Evolutionary conservation across 768 basidiomycete species (phyloP).

Genomic region (Lentinus brumalis): DNA sequence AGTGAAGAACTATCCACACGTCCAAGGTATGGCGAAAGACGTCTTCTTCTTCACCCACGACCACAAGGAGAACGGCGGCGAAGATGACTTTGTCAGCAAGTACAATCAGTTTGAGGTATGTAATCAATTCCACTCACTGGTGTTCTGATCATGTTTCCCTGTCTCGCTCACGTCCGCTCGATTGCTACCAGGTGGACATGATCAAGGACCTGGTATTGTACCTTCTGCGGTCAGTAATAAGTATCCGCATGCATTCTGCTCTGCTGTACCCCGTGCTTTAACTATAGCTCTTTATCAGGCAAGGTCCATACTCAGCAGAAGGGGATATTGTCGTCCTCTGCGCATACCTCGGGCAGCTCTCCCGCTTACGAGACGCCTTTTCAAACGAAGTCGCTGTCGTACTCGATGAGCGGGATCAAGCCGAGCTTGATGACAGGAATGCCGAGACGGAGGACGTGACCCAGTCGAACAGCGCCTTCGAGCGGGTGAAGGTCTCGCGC

Average conservation of each 20-base stretch:
- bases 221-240: constrained; percentile 41
- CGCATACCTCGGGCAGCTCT: constrained; percentile 54
- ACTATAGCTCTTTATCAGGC: constrained; percentile 15
- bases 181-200: constrained; percentile 36
- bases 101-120: constrained; percentile 67
- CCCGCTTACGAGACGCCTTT: constrained; percentile 44
- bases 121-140: constrained; percentile 3
- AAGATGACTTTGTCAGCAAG: constrained; percentile 63
- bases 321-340: constrained; percentile 58
- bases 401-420: constrained; percentile 70
- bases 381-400: constrained; percentile 53
- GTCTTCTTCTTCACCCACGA: constrained; percentile 69
- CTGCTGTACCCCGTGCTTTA: neutral
- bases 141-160: neutral
- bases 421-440: constrained; percentile 54
- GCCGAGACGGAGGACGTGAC: constrained; percentile 32
- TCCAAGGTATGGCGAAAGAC: constrained; percentile 65
- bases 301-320: constrained; percentile 46
- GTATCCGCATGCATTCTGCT: neutral
- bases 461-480: constrained; percentile 30
- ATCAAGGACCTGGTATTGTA: constrained; percentile 55
- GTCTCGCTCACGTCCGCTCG: neutral
- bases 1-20: constrained; percentile 52
- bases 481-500: constrained; percentile 52
- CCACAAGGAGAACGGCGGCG: constrained; percentile 59